Percentiles rank a stretch among this genome's conserved stretches.
These are phyloP conservation scores for Galerina sulciceps DNA, from an alignment of 768 basidiomycete species.

Conservation along the genomic window DNA sequence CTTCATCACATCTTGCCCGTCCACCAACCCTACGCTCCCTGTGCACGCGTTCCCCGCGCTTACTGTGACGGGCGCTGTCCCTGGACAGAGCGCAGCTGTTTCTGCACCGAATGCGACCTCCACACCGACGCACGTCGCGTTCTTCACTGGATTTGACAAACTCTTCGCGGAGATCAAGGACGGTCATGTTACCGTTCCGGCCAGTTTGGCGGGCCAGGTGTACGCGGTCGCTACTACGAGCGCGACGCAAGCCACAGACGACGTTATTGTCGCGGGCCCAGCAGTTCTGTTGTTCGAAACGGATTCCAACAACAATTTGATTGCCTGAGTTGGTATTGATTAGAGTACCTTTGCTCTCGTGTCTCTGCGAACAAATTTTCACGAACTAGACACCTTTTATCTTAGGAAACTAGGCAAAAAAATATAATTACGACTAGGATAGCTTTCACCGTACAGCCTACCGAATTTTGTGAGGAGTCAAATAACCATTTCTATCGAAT, in stretches of 20 bases:
- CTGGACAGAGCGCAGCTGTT: conserved; percentile 25
- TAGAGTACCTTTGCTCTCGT: too few relatives aligned
- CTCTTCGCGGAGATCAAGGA: conserved; percentile 34
- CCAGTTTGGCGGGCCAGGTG: conserved; percentile 43
- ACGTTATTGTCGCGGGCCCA: conserved; percentile 46
- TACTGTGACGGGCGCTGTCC: conserved; percentile 29
- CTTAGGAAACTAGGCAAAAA: too few relatives aligned
- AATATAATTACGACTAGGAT: too few relatives aligned
- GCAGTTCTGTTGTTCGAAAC: conserved; percentile 18
- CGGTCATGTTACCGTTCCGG: conserved; percentile 39
- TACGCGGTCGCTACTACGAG: conserved; percentile 50
- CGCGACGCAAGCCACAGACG: conserved; percentile 32
- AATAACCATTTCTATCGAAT: too few relatives aligned
- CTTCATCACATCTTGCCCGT: conserved; percentile 61
- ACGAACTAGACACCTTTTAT: too few relatives aligned
- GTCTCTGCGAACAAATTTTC: too few relatives aligned
- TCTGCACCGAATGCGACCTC: conserved; percentile 5
- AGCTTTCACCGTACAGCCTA: too few relatives aligned
- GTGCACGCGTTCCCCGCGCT: conserved; percentile 58
- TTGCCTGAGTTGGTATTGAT: neutral
- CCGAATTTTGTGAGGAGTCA: too few relatives aligned
- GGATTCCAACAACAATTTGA: conserved; percentile 17
- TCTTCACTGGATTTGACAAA: conserved; percentile 49
- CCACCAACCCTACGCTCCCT: conserved; percentile 54
- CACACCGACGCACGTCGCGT: conserved; percentile 34